Evolutionary conservation across 306 rosid genomes (phyloP).

Genomic region (Acacia crassicarpa): DNA sequence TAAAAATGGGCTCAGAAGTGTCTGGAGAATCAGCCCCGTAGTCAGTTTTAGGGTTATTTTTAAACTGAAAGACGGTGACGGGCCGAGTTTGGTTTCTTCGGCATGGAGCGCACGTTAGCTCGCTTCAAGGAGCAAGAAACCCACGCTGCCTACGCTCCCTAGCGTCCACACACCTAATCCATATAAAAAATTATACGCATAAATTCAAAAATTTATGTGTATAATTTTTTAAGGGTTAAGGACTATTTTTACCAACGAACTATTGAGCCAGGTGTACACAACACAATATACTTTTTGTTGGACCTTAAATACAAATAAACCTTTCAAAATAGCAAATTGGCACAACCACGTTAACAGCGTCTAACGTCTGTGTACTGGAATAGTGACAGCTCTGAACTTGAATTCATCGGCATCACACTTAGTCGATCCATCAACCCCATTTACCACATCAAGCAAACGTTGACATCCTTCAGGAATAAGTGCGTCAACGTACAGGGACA

Average conservation of each 20-base stretch:
- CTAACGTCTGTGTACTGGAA: no score
- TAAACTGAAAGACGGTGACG: neutral
- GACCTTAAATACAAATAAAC: no score
- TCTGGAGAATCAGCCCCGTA: neutral
- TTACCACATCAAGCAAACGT: conserved; percentile 69
- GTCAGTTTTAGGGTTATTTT: neutral
- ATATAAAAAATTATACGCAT: no score
- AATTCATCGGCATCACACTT: conserved; percentile 79
- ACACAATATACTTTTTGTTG: no score
- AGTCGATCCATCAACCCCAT: conserved; percentile 83
- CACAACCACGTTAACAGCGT: no score
- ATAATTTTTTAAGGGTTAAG: no score
- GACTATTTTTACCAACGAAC: no score
- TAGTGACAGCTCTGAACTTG: conserved; percentile 70
- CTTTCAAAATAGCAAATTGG: no score
- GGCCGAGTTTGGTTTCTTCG: neutral
- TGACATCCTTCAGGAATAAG: conserved; percentile 95
- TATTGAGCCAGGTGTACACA: no score
- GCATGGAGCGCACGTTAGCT: conserved; percentile 38
- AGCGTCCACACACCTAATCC: conserved; percentile 32
- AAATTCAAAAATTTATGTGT: no score
- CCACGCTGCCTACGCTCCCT: conserved; percentile 32
- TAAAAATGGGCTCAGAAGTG: neutral
- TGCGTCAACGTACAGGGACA: conserved; percentile 82
- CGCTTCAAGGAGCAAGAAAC: neutral